Conservation (phyloP, 169 alveolate species). For the Cryptosporidium baileyi region DNA sequence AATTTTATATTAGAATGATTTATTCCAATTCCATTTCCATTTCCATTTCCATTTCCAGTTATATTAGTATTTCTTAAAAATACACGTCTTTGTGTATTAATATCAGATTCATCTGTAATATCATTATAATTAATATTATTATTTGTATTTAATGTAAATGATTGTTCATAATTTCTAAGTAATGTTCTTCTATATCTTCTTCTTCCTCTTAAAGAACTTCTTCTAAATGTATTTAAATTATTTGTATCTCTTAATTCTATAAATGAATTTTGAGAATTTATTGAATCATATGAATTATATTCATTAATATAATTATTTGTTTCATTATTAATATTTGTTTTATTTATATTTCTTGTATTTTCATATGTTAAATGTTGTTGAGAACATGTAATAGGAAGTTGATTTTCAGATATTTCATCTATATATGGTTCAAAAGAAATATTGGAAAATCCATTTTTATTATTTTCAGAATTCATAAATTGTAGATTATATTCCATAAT, state of each 20-base stretch:
- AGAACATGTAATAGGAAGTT: background rate
- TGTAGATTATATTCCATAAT: background rate
- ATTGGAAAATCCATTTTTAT: background rate
- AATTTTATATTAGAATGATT: background rate
- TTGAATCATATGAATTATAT: background rate
- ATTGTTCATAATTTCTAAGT: constrained; percentile 43
- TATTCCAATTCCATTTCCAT: background rate
- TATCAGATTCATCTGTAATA: background rate
- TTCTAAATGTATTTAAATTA: background rate
- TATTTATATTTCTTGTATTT: background rate
- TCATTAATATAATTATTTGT: background rate
- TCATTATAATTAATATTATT: background rate
- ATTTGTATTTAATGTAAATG: background rate
- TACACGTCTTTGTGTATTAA: constrained; percentile 18
- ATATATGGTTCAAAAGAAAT: background rate
- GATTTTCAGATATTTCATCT: background rate
- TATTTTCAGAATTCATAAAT: background rate
- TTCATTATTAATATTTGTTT: background rate
- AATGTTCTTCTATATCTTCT: constrained; percentile 63
- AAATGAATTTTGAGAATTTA: background rate
- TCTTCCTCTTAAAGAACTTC: constrained; percentile 64
- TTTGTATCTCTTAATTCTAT: constrained; percentile 17
- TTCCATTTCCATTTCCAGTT: background rate
- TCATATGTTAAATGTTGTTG: constrained; percentile 1
- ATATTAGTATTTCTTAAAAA: constrained; percentile 14